A percentile compares a stretch with the other conserved stretches of the same genome.
Evolutionary conservation across 768 basidiomycete genomes (phyloP).

Genomic region (Hygrophorus pudorinus): DNA sequence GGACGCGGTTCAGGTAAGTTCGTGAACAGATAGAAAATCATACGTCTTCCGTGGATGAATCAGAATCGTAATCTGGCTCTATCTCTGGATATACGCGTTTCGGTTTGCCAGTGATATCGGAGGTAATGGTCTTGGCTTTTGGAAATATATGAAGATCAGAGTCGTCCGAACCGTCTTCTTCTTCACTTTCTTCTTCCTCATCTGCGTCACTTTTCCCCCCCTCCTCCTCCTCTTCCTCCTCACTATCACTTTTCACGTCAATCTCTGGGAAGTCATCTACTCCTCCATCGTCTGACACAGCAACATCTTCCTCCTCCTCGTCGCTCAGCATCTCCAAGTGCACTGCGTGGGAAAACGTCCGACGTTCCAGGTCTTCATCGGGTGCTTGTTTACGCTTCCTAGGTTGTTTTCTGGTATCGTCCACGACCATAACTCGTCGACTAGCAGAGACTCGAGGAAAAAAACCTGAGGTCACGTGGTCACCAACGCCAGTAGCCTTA

Average conservation of each 20-base stretch:
- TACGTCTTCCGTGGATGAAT: slow-evolving; percentile 89
- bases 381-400: slow-evolving; percentile 53
- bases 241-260: slow-evolving; percentile 41
- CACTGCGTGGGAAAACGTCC: slow-evolving; percentile 19
- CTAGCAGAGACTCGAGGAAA: too few relatives aligned
- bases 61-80: slow-evolving; percentile 84
- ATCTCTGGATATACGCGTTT: slow-evolving; percentile 84
- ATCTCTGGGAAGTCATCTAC: slow-evolving; percentile 72
- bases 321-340: slow-evolving; percentile 67
- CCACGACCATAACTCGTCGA: slow-evolving; percentile 20
- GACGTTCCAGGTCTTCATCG: slow-evolving; percentile 25
- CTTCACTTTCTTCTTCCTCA: slow-evolving; percentile 21
- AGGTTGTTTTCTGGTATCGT: slow-evolving; percentile 22
- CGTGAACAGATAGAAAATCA: slow-evolving; percentile 19
- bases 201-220: slow-evolving; percentile 32
- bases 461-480: slow-evolving; percentile 1
- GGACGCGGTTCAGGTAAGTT: slow-evolving; percentile 8
- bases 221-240: slow-evolving; percentile 29
- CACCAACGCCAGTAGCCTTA: not conserved
- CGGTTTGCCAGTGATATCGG: slow-evolving; percentile 74
- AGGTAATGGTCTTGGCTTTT: slow-evolving; percentile 58
- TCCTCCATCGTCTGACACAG: slow-evolving; percentile 44
- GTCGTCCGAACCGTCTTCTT: slow-evolving; percentile 30
- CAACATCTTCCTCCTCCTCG: slow-evolving; percentile 45
- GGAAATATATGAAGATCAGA: slow-evolving; percentile 47